Evolutionary conservation across 2,329 filamentous ascomycete genomes (phyloP), one percentile per base, ranked within the genome.

Genomic region (Endoconidiophora polonica): DNA sequence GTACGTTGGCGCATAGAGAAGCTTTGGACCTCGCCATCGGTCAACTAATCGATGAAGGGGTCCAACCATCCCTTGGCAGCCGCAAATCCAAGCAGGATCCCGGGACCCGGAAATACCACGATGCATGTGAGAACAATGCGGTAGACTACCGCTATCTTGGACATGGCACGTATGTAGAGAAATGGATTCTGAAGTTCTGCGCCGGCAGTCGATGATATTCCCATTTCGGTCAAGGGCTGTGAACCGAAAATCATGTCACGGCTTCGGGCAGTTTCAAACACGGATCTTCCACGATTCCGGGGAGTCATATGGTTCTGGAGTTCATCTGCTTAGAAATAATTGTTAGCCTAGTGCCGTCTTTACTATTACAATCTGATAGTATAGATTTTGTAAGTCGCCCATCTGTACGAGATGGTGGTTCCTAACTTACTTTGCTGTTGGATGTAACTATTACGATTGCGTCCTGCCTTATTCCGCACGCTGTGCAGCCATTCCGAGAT

Each of bases 231-330:
- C 14, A 49, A 29, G 5, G 46, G 42, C 46, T 46, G 41, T 2
- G 23, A 37, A 16, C 46, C 50, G 29, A 52, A 52, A 7, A 46
- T 20, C 29, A 46, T 37, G 18, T 52, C 46, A 26, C 42, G 50
- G 29, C 29, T 33, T 33, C 29, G 29, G 29, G 29, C 29, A 12
- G 29, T 33, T 33, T 33, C 29, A 12, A 33, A 33, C 29, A 33
- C 2, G 2, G 29, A 12, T 12, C 12, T 33, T 33, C 29, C 12
- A 33, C 4, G 29, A 33, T 33, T 10, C 9, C 4, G 29, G 29
- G 6, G 12, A 33, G 9, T 12, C 12, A 33, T 2, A 33, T 33
- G 29, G 29, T 3, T 9, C 4, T 7, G 29, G 12, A 33, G 29
- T 33, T 33, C 12, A 10, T 33, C 29, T 33, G 4, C 7, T 9